Evolutionary conservation across 106 monocot species (phyloP).

Genomic region (Dendrobium catenatum): DNA sequence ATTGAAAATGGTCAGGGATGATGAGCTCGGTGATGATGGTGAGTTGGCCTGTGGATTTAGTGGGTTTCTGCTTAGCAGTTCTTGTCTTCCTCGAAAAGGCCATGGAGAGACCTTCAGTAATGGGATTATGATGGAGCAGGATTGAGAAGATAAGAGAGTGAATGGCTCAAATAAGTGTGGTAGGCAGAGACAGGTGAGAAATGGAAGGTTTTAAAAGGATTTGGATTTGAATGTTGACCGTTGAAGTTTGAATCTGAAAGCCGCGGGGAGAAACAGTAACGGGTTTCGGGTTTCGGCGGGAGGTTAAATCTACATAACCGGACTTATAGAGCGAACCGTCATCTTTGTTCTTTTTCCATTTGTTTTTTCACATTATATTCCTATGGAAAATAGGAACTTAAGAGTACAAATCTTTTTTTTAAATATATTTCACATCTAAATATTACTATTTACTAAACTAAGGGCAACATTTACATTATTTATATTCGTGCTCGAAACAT

Average conservation of each 20-base stretch:
- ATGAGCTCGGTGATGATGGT: background rate
- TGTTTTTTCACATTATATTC: background rate
- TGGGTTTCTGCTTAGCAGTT: background rate
- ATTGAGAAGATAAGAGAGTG: background rate
- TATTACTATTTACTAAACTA: no score
- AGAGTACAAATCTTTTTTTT: no score
- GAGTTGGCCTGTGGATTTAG: background rate
- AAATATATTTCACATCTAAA: no score
- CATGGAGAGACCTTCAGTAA: conserved; percentile 5
- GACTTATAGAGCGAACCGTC: background rate
- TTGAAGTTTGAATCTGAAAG: conserved; percentile 42
- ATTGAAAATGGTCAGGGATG: conserved; percentile 57
- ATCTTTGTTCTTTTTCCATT: background rate
- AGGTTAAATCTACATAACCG: background rate
- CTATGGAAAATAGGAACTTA: no score
- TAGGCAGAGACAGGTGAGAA: background rate
- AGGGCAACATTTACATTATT: no score
- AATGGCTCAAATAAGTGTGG: background rate
- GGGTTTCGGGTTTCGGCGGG: background rate
- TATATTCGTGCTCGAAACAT: no score
- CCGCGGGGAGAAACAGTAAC: conserved; percentile 20
- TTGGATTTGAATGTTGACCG: conserved; percentile 53
- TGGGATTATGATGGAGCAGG: background rate
- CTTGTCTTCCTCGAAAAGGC: background rate
- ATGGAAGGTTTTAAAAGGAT: background rate